Percentiles rank a stretch among this genome's conserved stretches.
Conservation (phyloP, 768 basidiomycete species). For the Flagelloscypha sp. region DNA sequence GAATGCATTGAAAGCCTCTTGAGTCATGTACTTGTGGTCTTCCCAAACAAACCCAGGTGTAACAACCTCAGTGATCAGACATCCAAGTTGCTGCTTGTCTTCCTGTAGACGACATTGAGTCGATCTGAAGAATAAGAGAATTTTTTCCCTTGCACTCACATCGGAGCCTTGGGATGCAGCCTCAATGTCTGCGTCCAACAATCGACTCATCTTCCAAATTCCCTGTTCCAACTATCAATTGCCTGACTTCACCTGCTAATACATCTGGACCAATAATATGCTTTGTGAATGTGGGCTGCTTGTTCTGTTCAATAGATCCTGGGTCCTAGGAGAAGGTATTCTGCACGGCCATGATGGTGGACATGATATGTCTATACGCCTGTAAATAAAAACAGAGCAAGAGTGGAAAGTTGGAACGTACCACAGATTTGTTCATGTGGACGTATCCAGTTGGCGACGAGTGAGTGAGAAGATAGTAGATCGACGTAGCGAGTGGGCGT, state of each 20-base stretch:
- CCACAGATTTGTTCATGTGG: constrained; percentile 43
- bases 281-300: constrained; percentile 25
- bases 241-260: constrained; percentile 33
- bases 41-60: constrained; percentile 48
- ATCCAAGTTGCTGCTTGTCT: constrained; percentile 30
- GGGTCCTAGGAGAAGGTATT: constrained; percentile 39
- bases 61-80: constrained; percentile 54
- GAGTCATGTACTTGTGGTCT: constrained; percentile 40
- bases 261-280: constrained; percentile 36
- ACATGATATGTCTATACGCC: constrained; percentile 39
- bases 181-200: constrained; percentile 34
- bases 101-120: too few species aligned
- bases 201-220: constrained; percentile 48
- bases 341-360: constrained; percentile 40
- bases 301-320: constrained; percentile 15
- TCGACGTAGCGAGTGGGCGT: constrained; percentile 33
- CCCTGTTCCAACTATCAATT: constrained; percentile 44
- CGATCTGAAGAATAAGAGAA: too few species aligned
- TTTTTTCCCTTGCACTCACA: too few species aligned
- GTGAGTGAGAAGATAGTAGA: constrained; percentile 40
- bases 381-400: not conserved
- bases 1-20: constrained; percentile 23
- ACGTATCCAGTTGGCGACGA: constrained; percentile 32
- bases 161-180: too few species aligned
- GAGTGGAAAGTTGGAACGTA: constrained; percentile 13